Percentiles rank a stretch among this genome's conserved stretches.
These are phyloP conservation scores for Coemansia reversa DNA, from an alignment of 192 early-diverging fungal species.

Conservation along the genomic window DNA sequence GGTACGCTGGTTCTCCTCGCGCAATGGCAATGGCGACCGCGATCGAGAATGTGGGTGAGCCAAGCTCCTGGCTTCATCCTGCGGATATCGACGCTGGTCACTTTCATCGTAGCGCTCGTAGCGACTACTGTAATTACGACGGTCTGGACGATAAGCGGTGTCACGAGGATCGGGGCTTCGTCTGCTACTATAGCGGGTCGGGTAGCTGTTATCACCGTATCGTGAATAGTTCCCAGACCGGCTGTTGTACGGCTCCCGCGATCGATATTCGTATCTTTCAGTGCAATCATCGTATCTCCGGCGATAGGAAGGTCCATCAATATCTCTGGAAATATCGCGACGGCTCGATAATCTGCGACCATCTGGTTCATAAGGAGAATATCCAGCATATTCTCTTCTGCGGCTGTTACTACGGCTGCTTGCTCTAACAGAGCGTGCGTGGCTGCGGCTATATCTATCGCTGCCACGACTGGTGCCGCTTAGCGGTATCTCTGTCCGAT, in stretches of 20 bases:
- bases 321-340: conserved; percentile 14
- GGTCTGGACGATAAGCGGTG: conserved; percentile 29
- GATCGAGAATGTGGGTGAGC: conserved; percentile 25
- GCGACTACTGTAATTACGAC: conserved; percentile 29
- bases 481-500: not conserved
- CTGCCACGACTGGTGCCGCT: conserved; percentile 14
- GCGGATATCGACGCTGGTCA: conserved; percentile 1
- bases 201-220: conserved; percentile 17
- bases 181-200: conserved; percentile 17
- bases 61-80: conserved; percentile 1
- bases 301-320: conserved; percentile 12
- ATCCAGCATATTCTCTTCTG: conserved; percentile 6
- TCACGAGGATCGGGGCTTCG: conserved; percentile 35
- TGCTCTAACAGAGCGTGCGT: conserved; percentile 4
- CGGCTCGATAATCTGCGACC: conserved; percentile 8
- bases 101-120: conserved; percentile 20
- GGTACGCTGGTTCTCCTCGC: conserved; percentile 15
- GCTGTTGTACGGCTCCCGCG: conserved; percentile 19
- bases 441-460: conserved; percentile 17
- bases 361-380: conserved; percentile 18
- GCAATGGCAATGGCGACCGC: conserved; percentile 17
- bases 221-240: conserved; percentile 22
- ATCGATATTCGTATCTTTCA: conserved; percentile 30
- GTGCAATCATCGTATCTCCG: conserved; percentile 28
- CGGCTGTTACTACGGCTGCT: conserved; percentile 26